phyloP scores from a whole-genome alignment of 1,284 basidiomycete genomes.

The Schizopora paradoxa region DNA sequence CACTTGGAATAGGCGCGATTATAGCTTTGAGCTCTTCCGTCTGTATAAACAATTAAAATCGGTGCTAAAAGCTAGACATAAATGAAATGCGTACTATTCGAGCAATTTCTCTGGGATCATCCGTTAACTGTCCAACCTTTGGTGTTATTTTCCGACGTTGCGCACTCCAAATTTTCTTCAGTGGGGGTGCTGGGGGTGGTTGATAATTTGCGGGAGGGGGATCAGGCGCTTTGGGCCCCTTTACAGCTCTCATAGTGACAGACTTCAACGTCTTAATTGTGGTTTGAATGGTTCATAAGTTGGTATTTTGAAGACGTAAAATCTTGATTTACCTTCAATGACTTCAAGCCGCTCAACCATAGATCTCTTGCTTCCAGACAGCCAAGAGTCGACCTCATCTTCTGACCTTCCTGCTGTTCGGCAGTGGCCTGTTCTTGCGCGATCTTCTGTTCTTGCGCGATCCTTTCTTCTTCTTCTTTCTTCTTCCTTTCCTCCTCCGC shows the following conservation, averaged over 20 bases:
- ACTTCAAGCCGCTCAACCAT: slow-evolving; percentile 59
- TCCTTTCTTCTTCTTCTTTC: slow-evolving; percentile 32
- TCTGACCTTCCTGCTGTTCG: slow-evolving; percentile 29
- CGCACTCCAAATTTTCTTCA: slow-evolving; percentile 53
- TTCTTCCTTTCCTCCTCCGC: slow-evolving; percentile 34
- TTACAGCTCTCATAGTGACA: slow-evolving; percentile 70
- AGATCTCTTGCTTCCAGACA: slow-evolving; percentile 55
- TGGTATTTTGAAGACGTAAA: slow-evolving; percentile 5
- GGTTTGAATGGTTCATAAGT: slow-evolving; percentile 31
- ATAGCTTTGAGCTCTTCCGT: slow-evolving; percentile 59
- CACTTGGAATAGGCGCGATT: slow-evolving; percentile 36
- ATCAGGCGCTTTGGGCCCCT: slow-evolving; percentile 44
- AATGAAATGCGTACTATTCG: slow-evolving; percentile 56
- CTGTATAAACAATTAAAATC: slow-evolving; percentile 32
- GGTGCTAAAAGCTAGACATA: slow-evolving; percentile 9
- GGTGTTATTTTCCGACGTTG: slow-evolving; percentile 84
- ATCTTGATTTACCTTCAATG: slow-evolving; percentile 46
- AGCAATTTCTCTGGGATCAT: slow-evolving; percentile 64
- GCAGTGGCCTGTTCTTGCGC: slow-evolving; percentile 23
- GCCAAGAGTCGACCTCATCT: slow-evolving; percentile 36
- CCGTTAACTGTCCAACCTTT: slow-evolving; percentile 89
- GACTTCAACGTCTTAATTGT: slow-evolving; percentile 76
- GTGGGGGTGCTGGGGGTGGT: slow-evolving; percentile 14
- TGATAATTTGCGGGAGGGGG: slow-evolving; percentile 11
- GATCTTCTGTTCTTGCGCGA: slow-evolving; percentile 27